Percentiles rank a stretch among this genome's conserved stretches.
Evolutionary conservation across 2,329 filamentous ascomycete species (phyloP).

Genomic region (Aspergillus ruber): DNA sequence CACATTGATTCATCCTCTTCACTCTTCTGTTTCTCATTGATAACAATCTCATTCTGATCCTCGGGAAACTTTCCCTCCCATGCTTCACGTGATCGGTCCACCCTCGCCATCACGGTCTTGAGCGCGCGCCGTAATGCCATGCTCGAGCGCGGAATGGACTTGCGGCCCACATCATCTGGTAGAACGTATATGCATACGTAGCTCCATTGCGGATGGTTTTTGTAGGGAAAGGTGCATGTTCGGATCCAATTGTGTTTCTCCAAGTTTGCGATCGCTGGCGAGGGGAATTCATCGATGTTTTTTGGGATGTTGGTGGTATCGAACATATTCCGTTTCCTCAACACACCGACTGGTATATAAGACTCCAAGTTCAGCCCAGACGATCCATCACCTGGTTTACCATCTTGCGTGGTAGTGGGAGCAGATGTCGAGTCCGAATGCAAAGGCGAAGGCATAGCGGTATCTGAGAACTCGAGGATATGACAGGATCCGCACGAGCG

Average conservation of each 20-base stretch:
- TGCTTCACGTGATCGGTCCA: slow-evolving; percentile 33
- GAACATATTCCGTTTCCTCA: slow-evolving; percentile 12
- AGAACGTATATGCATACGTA: slow-evolving; percentile 34
- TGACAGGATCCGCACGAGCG: no score
- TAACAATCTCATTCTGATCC: slow-evolving; percentile 2
- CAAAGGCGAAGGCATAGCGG: no score
- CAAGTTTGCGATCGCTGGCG: slow-evolving; percentile 18
- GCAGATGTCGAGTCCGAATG: not conserved
- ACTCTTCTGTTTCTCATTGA: slow-evolving; percentile 8
- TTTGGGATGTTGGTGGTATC: not conserved
- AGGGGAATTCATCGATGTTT: slow-evolving; percentile 9
- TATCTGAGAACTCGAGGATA: no score
- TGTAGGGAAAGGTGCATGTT: slow-evolving; percentile 15
- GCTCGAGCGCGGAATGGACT: slow-evolving; percentile 27
- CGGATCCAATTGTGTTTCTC: slow-evolving; percentile 33
- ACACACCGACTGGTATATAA: slow-evolving; percentile 28
- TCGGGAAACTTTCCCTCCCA: slow-evolving; percentile 29
- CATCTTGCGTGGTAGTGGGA: not conserved
- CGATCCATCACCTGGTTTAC: no score
- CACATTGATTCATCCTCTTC: slow-evolving; percentile 41
- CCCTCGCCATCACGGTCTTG: slow-evolving; percentile 32
- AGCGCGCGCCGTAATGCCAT: slow-evolving; percentile 28
- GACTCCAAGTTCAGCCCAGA: not conserved
- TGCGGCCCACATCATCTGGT: slow-evolving; percentile 33
- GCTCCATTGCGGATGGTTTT: slow-evolving; percentile 9